Conservation (phyloP, 495 filamentous ascomycete species). For the Neurospora hispaniola region DNA sequence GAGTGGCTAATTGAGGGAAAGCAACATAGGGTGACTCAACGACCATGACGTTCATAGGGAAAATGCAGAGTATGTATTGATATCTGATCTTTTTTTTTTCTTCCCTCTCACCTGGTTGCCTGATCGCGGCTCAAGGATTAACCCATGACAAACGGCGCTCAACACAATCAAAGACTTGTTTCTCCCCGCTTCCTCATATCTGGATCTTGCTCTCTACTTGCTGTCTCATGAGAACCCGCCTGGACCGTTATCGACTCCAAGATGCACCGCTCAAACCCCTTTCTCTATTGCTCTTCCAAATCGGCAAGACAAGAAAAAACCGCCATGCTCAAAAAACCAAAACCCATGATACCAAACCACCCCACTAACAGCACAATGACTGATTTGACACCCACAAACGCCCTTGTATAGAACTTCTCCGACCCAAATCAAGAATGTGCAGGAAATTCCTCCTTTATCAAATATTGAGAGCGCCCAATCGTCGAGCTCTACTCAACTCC, state of each 20-base stretch:
- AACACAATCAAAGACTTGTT: not conserved
- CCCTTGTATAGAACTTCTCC: not conserved
- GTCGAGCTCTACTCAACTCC: not conserved
- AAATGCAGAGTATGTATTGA: not conserved
- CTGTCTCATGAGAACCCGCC: not conserved
- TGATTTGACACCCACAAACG: not conserved
- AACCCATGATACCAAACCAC: not conserved
- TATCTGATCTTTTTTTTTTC: not conserved
- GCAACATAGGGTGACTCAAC: not conserved
- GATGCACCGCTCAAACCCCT: not conserved
- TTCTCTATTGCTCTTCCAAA: not conserved
- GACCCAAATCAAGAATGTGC: not conserved
- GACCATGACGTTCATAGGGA: not conserved
- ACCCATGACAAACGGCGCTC: not conserved
- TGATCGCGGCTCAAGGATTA: not conserved
- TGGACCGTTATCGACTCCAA: not conserved
- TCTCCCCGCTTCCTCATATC: not conserved
- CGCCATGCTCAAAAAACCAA: not conserved
- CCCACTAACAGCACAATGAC: not conserved
- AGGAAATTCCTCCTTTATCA: not conserved
- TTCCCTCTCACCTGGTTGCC: not conserved
- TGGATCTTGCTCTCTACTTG: not conserved
- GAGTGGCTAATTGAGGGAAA: not conserved
- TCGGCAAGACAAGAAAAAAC: not conserved
- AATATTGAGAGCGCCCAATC: not conserved